These are phyloP conservation scores for Colletotrichum phormii DNA, from an alignment of 2,329 filamentous ascomycete genomes.

Conservation along the genomic window DNA sequence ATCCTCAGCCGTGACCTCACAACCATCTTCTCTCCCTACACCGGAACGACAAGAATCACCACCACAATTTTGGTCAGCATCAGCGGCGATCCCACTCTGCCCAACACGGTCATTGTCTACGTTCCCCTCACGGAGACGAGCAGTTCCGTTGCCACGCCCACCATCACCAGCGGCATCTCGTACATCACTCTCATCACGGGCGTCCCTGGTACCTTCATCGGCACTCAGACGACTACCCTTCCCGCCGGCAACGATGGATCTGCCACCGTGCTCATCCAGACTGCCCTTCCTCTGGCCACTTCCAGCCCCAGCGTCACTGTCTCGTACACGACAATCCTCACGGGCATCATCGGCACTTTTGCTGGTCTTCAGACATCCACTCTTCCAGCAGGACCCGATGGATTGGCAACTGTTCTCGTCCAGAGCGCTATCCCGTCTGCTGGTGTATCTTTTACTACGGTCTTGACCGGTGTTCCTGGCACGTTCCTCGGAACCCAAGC, in stretches of 20 bases:
- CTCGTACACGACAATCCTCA: neutral
- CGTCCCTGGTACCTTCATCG: neutral
- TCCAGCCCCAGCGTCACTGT: neutral
- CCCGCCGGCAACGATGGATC: neutral
- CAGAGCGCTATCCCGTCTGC: neutral
- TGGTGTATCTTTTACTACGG: neutral
- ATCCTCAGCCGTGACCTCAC: neutral
- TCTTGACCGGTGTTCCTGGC: constrained; percentile 1
- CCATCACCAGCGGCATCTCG: neutral
- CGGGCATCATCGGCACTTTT: neutral
- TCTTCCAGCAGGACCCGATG: constrained; percentile 1
- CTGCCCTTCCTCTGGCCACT: neutral
- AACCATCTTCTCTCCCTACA: constrained; percentile 10
- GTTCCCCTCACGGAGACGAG: neutral
- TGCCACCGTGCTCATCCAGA: neutral
- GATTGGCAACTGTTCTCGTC: constrained; percentile 12
- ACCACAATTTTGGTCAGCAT: neutral
- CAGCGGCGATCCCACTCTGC: neutral
- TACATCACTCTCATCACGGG: constrained; percentile 10
- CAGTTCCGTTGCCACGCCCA: neutral
- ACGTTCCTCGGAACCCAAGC: neutral
- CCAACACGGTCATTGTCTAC: neutral
- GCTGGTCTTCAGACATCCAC: constrained; percentile 15
- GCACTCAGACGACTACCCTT: neutral
- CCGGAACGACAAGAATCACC: neutral